phyloP scores from a whole-genome alignment of 2,329 filamentous ascomycete genomes.

The Nemania bipapillata region DNA sequence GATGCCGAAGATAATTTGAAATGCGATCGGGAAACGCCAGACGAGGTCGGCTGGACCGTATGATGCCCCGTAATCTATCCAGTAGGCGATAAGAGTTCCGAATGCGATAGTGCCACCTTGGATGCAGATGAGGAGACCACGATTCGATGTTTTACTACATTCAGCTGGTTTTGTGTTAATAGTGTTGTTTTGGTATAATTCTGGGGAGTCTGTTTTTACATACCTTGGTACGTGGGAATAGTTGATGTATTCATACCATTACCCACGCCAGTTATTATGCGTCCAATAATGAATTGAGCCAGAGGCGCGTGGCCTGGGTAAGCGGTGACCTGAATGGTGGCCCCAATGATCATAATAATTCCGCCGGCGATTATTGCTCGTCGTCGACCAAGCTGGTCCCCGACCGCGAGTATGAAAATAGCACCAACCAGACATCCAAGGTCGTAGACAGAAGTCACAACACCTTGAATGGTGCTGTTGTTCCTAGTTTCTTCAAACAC shows the following conservation, averaged over 20 bases:
- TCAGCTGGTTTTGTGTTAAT: conserved; percentile 52
- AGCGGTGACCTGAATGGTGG: conserved; percentile 63
- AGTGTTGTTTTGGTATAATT: not conserved
- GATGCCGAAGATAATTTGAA: conserved; percentile 59
- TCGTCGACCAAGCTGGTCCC: conserved; percentile 63
- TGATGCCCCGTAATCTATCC: conserved; percentile 62
- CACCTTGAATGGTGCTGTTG: conserved; percentile 60
- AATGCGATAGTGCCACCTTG: conserved; percentile 61
- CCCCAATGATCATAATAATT: conserved; percentile 65
- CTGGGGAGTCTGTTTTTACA: not conserved
- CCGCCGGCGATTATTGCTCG: conserved; percentile 68
- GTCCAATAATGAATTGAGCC: conserved; percentile 61
- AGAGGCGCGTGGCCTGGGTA: conserved; percentile 47
- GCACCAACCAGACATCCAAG: conserved; percentile 60
- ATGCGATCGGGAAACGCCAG: conserved; percentile 67
- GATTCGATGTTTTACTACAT: conserved; percentile 57
- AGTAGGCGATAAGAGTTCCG: conserved; percentile 58
- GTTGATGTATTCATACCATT: conserved; percentile 63
- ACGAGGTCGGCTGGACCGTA: conserved; percentile 59
- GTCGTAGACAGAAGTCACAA: conserved; percentile 62
- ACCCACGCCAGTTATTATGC: conserved; percentile 64
- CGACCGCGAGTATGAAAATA: conserved; percentile 61
- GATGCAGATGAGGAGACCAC: conserved; percentile 58
- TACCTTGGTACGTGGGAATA: conserved; percentile 60
- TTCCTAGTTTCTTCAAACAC: conserved; percentile 58